Evolutionary conservation across 2,329 filamentous ascomycete species (phyloP).

Genomic region (Ustulina deusta): DNA sequence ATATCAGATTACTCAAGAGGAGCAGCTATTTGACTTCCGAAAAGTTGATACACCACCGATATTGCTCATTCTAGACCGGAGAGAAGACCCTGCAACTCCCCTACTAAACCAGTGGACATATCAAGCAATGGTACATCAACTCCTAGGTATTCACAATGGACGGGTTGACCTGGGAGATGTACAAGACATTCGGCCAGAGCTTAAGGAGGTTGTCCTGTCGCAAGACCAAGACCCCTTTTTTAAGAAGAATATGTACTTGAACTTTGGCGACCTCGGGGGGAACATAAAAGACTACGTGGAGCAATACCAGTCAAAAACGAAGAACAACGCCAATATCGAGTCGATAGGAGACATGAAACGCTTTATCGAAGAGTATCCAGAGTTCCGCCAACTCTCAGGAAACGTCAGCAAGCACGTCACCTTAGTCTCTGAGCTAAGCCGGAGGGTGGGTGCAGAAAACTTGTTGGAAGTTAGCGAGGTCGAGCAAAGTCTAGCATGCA

Average conservation of each 20-base stretch:
- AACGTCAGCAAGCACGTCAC: slow-evolving; percentile 99
- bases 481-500: slow-evolving; percentile 96
- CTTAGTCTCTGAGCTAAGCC: slow-evolving; percentile 90
- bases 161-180: slow-evolving; percentile 88
- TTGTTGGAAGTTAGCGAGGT: slow-evolving; percentile 96
- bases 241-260: slow-evolving; percentile 98
- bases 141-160: slow-evolving; percentile 95
- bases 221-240: slow-evolving; percentile 99
- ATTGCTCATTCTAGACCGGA: slow-evolving; percentile 86
- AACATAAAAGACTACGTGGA: slow-evolving; percentile 99
- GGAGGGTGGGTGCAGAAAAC: slow-evolving; percentile 85
- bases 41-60: slow-evolving; percentile 95
- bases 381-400: slow-evolving; percentile 95
- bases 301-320: slow-evolving; percentile 97
- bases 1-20: slow-evolving; percentile 94
- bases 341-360: slow-evolving; percentile 99
- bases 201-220: slow-evolving; percentile 93
- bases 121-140: slow-evolving; percentile 99
- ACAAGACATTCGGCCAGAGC: slow-evolving; percentile 84
- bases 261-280: slow-evolving; percentile 93
- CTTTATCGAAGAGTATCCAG: slow-evolving; percentile 98
- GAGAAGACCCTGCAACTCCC: slow-evolving; percentile 95
- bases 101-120: slow-evolving; percentile 98
- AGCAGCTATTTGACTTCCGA: slow-evolving; percentile 95
- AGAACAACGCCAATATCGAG: slow-evolving; percentile 94